Evolutionary conservation across 306 rosid species (phyloP).

Genomic region (Cucumis melo): DNA sequence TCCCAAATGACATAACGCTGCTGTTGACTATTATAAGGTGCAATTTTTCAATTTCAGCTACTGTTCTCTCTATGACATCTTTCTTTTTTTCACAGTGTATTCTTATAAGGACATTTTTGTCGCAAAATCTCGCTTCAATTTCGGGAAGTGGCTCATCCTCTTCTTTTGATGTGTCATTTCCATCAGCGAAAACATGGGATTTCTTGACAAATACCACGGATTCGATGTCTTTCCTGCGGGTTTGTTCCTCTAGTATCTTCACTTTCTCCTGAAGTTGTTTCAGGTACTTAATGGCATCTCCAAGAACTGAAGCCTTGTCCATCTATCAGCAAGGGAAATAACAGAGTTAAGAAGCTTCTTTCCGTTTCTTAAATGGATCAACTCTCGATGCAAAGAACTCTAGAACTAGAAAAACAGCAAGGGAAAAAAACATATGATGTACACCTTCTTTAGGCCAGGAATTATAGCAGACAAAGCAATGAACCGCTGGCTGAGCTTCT

Average conservation of each 20-base stretch:
- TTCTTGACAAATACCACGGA: conserved; percentile 65
- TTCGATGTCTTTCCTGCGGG: conserved; percentile 41
- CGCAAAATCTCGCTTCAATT: conserved; percentile 76
- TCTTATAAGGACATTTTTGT: conserved; percentile 65
- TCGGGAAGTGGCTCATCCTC: conserved; percentile 53
- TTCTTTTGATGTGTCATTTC: conserved; percentile 19
- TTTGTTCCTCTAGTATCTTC: conserved; percentile 64
- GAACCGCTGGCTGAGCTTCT: conserved; percentile 85
- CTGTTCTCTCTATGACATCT: conserved; percentile 49
- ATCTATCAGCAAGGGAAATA: conserved; percentile 27
- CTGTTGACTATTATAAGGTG: conserved; percentile 51
- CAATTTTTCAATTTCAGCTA: conserved; percentile 57
- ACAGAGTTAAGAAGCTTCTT: not conserved
- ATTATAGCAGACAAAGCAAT: conserved; percentile 78
- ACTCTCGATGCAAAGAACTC: not conserved
- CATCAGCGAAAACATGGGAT: conserved; percentile 32
- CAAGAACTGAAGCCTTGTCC: conserved; percentile 99
- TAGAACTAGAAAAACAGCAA: not conserved
- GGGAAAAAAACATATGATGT: not conserved
- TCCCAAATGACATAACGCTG: conserved; percentile 69
- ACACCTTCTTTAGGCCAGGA: conserved; percentile 91
- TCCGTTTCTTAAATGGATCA: not conserved
- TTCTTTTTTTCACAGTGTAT: conserved; percentile 70
- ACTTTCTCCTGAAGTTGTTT: conserved; percentile 76
- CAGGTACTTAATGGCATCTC: conserved; percentile 81